Base-by-base conservation (phyloP, 2,329 filamentous ascomycete genomes). In the Aspergillus latus region DNA sequence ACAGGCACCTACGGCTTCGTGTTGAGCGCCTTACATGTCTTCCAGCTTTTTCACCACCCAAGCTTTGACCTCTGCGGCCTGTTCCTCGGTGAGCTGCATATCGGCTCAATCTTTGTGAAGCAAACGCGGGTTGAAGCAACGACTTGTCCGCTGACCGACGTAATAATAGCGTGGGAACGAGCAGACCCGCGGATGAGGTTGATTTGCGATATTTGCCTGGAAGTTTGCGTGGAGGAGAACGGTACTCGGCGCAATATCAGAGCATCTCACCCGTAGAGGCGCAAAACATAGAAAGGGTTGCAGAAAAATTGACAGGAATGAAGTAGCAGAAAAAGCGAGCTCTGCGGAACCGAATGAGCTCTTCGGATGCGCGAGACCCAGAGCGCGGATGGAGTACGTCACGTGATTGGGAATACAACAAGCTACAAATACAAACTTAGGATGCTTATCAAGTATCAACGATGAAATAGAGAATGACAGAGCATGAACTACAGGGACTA, bases 11-110 rank as follows among this genome's bases (percentile, higher is more conserved):
- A 3, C 13, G 39, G 37, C 30, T 43, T 30, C 30, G 45, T 39
- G 44, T 30, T 2, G n/a, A 40, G 36, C 28, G 47, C 69, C 79
- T 66, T 74, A 82, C 80, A 83, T 82, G 54, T 80, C 79, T 66
- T 84, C 82, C 49, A 86, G 72, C 63, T 81, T 81, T 66, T 78
- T 81, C 40, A 84, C 78, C 52, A 85, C 76, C 82, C 82, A 86
- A 56, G 70, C 71, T 74, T 84, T 85, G 64, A 86, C 78, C 39
- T 77, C 74, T 13, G 70, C 71, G 15, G 78, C 76, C 62, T 85
- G 78, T 21, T 74, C 74, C 15, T 84, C 82, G 43, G 78, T 76
- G 56, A 86, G 76, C 60, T 80, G 73, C 83, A 85, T 85, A 32
- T 4, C 63, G 52, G 16, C 16, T 26, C 45, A 42, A 7, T 40